Base-by-base conservation (phyloP, 192 early-diverging fungal genomes). In the Bifiguratus adelaidae region DNA sequence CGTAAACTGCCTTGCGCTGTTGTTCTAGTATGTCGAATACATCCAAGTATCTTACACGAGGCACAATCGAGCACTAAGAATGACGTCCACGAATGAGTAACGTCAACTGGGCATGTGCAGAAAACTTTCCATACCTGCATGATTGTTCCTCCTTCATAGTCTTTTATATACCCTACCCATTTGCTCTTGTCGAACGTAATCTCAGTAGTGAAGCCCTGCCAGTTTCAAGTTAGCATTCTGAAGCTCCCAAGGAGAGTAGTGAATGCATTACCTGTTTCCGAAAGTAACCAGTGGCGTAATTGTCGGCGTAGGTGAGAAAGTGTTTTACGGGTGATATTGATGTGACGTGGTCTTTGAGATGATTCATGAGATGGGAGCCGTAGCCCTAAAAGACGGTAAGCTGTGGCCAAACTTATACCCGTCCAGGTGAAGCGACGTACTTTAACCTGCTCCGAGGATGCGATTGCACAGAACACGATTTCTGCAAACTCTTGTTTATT, bases 81-180 rank as follows among this genome's bases (percentile, higher is more conserved):
- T 24, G n/a, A 48, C 41, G 30, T 21, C 9, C 25, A 29, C 12
- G 32, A 44, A 2, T 24, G 19, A 29, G 24, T 36, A 30, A 44
- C 4, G 11, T 15, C 18, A 40, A 24, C 13, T 42, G 36, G 25
- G 32, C 7, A 24, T 15, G 7, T 24, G 13, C 26, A 35, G 41
- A 22, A 19, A 42, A 13, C 12, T 11, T 26, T 19, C 4, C 19
- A 16, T 61, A 81, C 77, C 71, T 89, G 89, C 91, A 99, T 94
- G 13, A 99, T 71, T 6, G 93, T 99, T 29, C 92, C 96, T 11
- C 93, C 95, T 53, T 95, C 93, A 58, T 99, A 99, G 67, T 99
- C 96, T 56, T 99, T 99, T 58, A 99, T 97, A 57, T 97, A 97
- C 0, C 95, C 95, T 55, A 95, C 82, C 96, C 96, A 99, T 40